Evolutionary conservation across 768 basidiomycete species (phyloP).

Genomic region (Favolaschia claudopus): DNA sequence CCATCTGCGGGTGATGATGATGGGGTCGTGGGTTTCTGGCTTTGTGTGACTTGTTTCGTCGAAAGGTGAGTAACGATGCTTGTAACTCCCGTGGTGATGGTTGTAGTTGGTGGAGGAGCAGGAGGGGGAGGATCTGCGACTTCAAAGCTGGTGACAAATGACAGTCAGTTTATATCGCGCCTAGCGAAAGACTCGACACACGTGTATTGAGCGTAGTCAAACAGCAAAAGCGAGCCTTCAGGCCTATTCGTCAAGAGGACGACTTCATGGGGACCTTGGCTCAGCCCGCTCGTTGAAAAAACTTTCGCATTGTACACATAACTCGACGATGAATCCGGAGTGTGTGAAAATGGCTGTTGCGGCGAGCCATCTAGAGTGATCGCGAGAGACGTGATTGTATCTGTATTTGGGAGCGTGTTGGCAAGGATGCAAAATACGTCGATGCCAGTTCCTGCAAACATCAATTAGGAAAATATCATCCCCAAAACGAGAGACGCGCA

Average conservation of each 20-base stretch:
- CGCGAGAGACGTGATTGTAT: not conserved
- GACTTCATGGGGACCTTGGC: not conserved
- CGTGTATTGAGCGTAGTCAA: slow-evolving; percentile 17
- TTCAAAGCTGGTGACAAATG: no score
- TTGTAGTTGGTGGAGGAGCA: no score
- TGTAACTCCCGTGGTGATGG: no score
- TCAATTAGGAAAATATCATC: slow-evolving; percentile 16
- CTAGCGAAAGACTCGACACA: no score
- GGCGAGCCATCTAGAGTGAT: slow-evolving; percentile 6
- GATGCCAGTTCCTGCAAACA: slow-evolving; percentile 8
- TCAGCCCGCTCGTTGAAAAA: not conserved
- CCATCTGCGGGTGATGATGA: no score
- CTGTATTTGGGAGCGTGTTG: not conserved
- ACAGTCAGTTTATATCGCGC: no score
- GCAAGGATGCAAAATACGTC: slow-evolving; percentile 10
- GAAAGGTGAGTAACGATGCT: no score
- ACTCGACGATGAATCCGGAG: not conserved
- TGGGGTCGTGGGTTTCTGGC: no score
- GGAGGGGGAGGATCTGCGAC: no score
- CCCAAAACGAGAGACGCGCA: slow-evolving; percentile 6
- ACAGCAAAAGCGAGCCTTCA: slow-evolving; percentile 4
- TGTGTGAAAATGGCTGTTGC: not conserved
- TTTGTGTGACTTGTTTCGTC: no score
- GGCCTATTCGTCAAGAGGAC: slow-evolving; percentile 11
- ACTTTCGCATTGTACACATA: not conserved